Evolutionary conservation across 441 rosid species (phyloP).

Genomic region (Pelargonium fulgidum): DNA sequence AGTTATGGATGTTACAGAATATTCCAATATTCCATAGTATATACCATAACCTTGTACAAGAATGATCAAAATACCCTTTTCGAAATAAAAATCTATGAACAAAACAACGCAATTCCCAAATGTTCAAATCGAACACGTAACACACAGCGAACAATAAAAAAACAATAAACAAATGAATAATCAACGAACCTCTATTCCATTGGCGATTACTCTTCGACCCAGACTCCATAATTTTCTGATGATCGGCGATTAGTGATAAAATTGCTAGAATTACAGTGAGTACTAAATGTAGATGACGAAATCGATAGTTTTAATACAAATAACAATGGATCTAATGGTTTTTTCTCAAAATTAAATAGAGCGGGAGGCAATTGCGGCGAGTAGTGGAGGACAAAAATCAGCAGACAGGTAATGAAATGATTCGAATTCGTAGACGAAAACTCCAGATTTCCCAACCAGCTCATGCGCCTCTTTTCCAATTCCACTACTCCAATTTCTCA

Average conservation of each 20-base stretch:
- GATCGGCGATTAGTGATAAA: not conserved
- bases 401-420: constrained; percentile 52
- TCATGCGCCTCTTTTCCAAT: constrained; percentile 43
- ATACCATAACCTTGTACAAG: no score
- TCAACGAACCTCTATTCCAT: constrained; percentile 45
- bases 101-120: no score
- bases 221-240: constrained; percentile 49
- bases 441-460: constrained; percentile 62
- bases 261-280: not conserved
- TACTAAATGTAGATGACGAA: not conserved
- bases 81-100: no score
- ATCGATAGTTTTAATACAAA: not conserved
- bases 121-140: constrained; percentile 3
- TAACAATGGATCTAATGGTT: constrained; percentile 32
- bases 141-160: not conserved
- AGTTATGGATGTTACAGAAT: no score
- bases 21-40: no score
- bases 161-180: no score
- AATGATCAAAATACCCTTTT: no score
- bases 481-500: not conserved
- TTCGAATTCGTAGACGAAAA: constrained; percentile 40
- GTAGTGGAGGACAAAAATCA: constrained; percentile 56
- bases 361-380: constrained; percentile 54
- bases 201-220: constrained; percentile 54
- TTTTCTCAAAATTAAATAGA: constrained; percentile 41